Conservation (phyloP, 2,329 filamentous ascomycete species). For the Alternaria sp. region DNA sequence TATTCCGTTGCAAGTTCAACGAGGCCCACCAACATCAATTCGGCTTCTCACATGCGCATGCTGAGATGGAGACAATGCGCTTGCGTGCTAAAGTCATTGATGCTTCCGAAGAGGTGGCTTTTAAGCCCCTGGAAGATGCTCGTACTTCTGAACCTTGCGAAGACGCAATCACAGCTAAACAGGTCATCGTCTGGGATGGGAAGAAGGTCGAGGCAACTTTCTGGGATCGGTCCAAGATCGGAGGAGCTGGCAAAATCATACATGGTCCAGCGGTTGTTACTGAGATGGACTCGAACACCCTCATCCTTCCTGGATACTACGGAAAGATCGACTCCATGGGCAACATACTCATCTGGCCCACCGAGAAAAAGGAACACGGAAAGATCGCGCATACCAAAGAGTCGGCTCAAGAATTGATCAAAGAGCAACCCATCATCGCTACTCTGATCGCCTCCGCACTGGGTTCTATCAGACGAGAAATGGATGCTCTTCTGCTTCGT, state of each 20-base stretch:
- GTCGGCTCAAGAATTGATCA: constrained; percentile 47
- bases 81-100: constrained; percentile 55
- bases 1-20: constrained; percentile 51
- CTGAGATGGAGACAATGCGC: constrained; percentile 58
- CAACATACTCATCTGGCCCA: constrained; percentile 57
- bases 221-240: constrained; percentile 54
- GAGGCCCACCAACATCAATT: constrained; percentile 55
- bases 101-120: constrained; percentile 50
- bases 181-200: constrained; percentile 52
- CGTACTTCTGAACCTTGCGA: constrained; percentile 37
- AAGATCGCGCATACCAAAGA: constrained; percentile 45
- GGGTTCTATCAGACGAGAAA: constrained; percentile 57
- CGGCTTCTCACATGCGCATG: constrained; percentile 52
- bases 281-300: constrained; percentile 61
- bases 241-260: constrained; percentile 50
- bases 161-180: constrained; percentile 48
- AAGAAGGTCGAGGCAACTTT: constrained; percentile 51
- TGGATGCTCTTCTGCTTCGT: constrained; percentile 60
- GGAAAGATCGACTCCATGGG: constrained; percentile 57
- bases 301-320: constrained; percentile 56
- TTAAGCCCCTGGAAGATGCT: constrained; percentile 44
- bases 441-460: constrained; percentile 56
- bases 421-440: constrained; percentile 52
- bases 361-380: constrained; percentile 36
- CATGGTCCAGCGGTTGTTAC: constrained; percentile 56